A percentile compares a stretch with the other conserved stretches of the same genome.
Evolutionary conservation across 805 yeast species (phyloP).

Genomic region (Candida saitoana): DNA sequence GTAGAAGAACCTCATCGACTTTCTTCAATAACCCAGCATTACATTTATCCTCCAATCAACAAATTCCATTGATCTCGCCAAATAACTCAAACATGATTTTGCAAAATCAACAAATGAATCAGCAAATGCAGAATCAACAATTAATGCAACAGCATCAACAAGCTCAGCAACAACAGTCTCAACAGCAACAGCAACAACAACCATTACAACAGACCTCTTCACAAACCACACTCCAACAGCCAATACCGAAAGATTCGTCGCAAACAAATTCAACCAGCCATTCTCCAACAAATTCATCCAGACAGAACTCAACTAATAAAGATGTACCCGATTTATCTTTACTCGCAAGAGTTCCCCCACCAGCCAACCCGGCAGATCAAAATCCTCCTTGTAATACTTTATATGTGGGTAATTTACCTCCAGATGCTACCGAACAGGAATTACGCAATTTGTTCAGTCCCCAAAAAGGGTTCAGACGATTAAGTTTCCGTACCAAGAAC

Average conservation of each 20-base stretch:
- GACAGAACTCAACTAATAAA: constrained; percentile 16
- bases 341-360: constrained; percentile 79
- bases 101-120: constrained; percentile 15
- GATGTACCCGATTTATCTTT: constrained; percentile 64
- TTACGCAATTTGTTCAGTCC: constrained; percentile 80
- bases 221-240: constrained; percentile 8
- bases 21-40: constrained; percentile 39
- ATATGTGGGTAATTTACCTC: constrained; percentile 95
- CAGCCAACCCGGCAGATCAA: constrained; percentile 98
- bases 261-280: constrained; percentile 1
- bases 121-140: constrained; percentile 10
- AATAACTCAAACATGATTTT: constrained; percentile 2
- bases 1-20: constrained; percentile 52
- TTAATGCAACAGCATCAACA: constrained; percentile 7
- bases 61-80: constrained; percentile 12
- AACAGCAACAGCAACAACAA: constrained; percentile 9
- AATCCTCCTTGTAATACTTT: constrained; percentile 98
- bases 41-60: constrained; percentile 11
- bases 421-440: constrained; percentile 93
- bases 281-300: constrained; percentile 9
- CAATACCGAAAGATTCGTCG: constrained; percentile 1
- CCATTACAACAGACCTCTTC: constrained; percentile 7
- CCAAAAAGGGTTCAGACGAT: constrained; percentile 87
- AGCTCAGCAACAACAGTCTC: constrained; percentile 8
- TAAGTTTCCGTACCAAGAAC: constrained; percentile 74